A percentile compares a stretch with the other conserved stretches of the same genome.
Evolutionary conservation across 2,329 filamentous ascomycete species (phyloP).

Genomic region (Aquanectria penicillioides): DNA sequence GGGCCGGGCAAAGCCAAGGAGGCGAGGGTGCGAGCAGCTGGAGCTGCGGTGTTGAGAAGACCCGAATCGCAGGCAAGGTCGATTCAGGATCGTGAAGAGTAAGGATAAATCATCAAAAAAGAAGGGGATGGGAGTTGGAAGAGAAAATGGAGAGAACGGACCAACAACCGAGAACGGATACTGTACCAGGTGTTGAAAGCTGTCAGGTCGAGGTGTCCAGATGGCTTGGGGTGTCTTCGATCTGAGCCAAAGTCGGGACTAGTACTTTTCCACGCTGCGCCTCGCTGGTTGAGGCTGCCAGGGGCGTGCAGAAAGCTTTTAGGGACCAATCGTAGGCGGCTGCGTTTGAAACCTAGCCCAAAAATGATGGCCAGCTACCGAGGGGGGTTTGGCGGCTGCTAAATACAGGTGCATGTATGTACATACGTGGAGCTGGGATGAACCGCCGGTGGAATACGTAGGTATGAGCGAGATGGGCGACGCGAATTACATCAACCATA

Average conservation of each 20-base stretch:
- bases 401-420: neutral
- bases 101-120: conserved; percentile 13
- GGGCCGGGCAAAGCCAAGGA: conserved; percentile 23
- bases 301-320: conserved; percentile 38
- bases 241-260: conserved; percentile 34
- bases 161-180: conserved; percentile 13
- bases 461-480: too few relatives aligned
- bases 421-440: too few relatives aligned
- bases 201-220: conserved; percentile 35
- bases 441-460: too few relatives aligned
- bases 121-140: conserved; percentile 16
- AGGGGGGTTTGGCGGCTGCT: conserved; percentile 6
- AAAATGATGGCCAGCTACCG: conserved; percentile 4
- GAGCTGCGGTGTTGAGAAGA: conserved; percentile 3
- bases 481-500: too few relatives aligned
- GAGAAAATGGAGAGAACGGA: conserved; percentile 8
- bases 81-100: neutral
- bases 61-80: neutral
- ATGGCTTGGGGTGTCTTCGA: conserved; percentile 33
- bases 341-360: conserved; percentile 17
- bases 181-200: conserved; percentile 21
- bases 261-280: conserved; percentile 25
- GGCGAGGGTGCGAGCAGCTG: conserved; percentile 26
- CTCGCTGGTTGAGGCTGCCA: conserved; percentile 39
- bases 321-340: conserved; percentile 12